Percentiles rank a stretch among this genome's conserved stretches.
phyloP scores from a whole-genome alignment of 257 asterid species.

The Lithospermum erythrorhizon region DNA sequence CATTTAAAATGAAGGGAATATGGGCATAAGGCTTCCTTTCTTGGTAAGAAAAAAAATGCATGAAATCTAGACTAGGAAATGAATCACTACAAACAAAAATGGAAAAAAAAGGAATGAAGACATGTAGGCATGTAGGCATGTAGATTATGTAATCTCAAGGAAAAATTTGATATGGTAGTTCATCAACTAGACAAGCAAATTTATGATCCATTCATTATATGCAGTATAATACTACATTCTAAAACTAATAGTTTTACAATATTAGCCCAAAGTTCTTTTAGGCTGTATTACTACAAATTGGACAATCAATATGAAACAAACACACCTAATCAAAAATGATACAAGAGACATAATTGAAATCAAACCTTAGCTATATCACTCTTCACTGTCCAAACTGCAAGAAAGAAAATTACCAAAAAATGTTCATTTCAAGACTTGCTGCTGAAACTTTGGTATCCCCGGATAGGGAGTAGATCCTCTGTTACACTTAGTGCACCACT shows the following conservation, averaged over 20 bases:
- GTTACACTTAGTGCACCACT: too few relatives aligned
- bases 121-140: background rate
- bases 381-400: slow-evolving; percentile 2
- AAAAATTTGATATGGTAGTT: background rate
- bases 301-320: background rate
- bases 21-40: too few relatives aligned
- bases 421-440: background rate
- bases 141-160: background rate
- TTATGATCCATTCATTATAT: background rate
- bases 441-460: background rate
- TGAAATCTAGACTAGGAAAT: too few relatives aligned
- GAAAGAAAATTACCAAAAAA: background rate
- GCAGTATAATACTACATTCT: background rate
- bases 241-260: background rate
- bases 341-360: background rate
- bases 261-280: background rate
- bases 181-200: background rate
- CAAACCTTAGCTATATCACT: background rate
- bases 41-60: too few relatives aligned
- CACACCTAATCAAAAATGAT: background rate
- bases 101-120: background rate
- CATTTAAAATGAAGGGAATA: too few relatives aligned
- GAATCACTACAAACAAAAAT: too few relatives aligned
- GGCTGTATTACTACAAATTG: background rate
- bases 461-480: too few relatives aligned